Percentiles rank a stretch among this genome's conserved stretches.
These are phyloP conservation scores for Jamesozyma gamospora DNA, from an alignment of 805 yeast genomes.

Conservation along the genomic window DNA sequence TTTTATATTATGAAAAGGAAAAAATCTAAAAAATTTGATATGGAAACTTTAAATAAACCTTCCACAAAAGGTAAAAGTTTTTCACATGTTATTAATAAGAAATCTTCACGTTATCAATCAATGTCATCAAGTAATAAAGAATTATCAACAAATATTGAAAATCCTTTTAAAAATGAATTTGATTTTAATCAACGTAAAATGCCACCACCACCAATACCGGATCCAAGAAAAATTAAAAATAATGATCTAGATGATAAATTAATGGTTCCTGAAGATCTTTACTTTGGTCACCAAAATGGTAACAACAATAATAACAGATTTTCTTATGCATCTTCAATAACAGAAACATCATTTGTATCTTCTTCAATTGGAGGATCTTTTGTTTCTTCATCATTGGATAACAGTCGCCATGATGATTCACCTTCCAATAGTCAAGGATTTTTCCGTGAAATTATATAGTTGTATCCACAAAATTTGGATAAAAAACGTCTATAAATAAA, in stretches of 20 bases:
- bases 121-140: neutral
- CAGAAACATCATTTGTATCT: constrained; percentile 11
- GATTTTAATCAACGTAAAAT: constrained; percentile 12
- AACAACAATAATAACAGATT: constrained; percentile 3
- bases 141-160: neutral
- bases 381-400: constrained; percentile 9
- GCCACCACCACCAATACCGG: constrained; percentile 18
- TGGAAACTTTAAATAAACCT: neutral
- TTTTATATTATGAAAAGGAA: constrained; percentile 10
- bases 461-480: no score
- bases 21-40: neutral
- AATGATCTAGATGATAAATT: neutral
- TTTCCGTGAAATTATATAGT: constrained; percentile 15
- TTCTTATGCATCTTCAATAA: constrained; percentile 12
- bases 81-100: constrained; percentile 17
- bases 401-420: neutral
- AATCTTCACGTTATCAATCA: constrained; percentile 2
- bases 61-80: constrained; percentile 6
- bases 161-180: constrained; percentile 23
- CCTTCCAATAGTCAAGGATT: constrained; percentile 11
- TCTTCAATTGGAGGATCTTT: constrained; percentile 12
- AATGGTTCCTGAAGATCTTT: no score
- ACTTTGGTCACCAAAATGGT: neutral
- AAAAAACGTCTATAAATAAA: no score
- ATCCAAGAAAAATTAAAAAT: constrained; percentile 12